These are phyloP conservation scores for Oryza coarctata DNA, from an alignment of 176 grass and related monocot genomes.

Conservation along the genomic window DNA sequence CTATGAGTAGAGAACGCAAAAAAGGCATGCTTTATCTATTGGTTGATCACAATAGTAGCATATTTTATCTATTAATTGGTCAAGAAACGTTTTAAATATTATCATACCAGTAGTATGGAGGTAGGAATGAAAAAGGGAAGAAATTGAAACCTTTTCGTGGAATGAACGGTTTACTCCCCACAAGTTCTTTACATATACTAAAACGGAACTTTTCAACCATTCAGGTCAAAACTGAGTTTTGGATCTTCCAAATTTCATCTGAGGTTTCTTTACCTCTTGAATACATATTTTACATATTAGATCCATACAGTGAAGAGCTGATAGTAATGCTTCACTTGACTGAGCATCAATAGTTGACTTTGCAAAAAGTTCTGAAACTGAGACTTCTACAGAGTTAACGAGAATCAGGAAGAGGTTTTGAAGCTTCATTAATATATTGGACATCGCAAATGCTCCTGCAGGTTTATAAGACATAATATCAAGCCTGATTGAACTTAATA, in stretches of 20 bases:
- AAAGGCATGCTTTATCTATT: not conserved
- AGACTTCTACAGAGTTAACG: slow-evolving; percentile 57
- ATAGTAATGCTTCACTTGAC: slow-evolving; percentile 60
- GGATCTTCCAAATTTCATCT: slow-evolving; percentile 22
- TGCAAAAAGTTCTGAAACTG: slow-evolving; percentile 58
- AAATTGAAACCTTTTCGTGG: slow-evolving; percentile 44
- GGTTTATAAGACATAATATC: slow-evolving; percentile 3
- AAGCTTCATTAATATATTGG: slow-evolving; percentile 48
- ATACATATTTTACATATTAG: slow-evolving; percentile 61
- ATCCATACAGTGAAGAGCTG: slow-evolving; percentile 62
- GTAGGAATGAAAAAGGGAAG: not conserved
- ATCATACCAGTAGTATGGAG: slow-evolving; percentile 7
- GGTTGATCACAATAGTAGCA: not conserved
- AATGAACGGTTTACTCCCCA: slow-evolving; percentile 56
- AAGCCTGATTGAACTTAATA: not conserved
- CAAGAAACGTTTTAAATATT: slow-evolving; percentile 20
- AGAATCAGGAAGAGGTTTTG: slow-evolving; percentile 62
- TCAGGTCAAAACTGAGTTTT: slow-evolving; percentile 23
- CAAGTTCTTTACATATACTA: slow-evolving; percentile 59
- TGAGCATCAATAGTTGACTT: slow-evolving; percentile 44
- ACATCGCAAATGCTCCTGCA: slow-evolving; percentile 36
- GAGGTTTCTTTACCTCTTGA: slow-evolving; percentile 59
- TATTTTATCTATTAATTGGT: slow-evolving; percentile 19
- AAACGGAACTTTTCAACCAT: slow-evolving; percentile 47
- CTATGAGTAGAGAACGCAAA: not conserved